Conservation (phyloP, 2,329 filamentous ascomycete species). For the Ophiognomonia clavigignenti-juglandacearum region DNA sequence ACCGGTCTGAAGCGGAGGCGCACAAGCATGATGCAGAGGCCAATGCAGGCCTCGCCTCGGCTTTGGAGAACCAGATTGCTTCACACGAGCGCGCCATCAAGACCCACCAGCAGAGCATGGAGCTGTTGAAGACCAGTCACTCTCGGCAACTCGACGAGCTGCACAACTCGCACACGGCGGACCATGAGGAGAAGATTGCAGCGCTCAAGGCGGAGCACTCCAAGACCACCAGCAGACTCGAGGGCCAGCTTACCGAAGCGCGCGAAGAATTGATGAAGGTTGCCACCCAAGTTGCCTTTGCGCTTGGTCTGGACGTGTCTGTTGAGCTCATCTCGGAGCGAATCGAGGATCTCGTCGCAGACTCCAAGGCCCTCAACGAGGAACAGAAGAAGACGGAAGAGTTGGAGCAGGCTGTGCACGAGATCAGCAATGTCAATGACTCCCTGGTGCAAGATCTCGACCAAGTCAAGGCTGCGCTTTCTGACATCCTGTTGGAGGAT, state of each 20-base stretch:
- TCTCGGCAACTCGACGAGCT: conserved; percentile 37
- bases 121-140: conserved; percentile 45
- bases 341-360: conserved; percentile 51
- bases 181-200: conserved; percentile 53
- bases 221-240: conserved; percentile 50
- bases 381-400: conserved; percentile 56
- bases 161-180: conserved; percentile 42
- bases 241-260: conserved; percentile 60
- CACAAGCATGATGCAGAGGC: conserved; percentile 29
- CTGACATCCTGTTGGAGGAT: conserved; percentile 49
- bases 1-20: conserved; percentile 36
- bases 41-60: conserved; percentile 36
- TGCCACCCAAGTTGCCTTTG: conserved; percentile 57
- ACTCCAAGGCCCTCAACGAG: conserved; percentile 54
- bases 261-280: conserved; percentile 62
- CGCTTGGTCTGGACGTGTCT: conserved; percentile 58
- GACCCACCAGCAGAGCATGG: conserved; percentile 46
- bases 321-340: conserved; percentile 63
- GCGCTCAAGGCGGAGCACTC: conserved; percentile 57
- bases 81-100: conserved; percentile 56
- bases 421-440: conserved; percentile 55
- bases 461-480: conserved; percentile 49
- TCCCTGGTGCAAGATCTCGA: conserved; percentile 59
- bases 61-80: conserved; percentile 54
- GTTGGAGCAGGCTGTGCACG: conserved; percentile 49